Evolutionary conservation across 257 asterid species (phyloP).

Genomic region (Plantago major): DNA sequence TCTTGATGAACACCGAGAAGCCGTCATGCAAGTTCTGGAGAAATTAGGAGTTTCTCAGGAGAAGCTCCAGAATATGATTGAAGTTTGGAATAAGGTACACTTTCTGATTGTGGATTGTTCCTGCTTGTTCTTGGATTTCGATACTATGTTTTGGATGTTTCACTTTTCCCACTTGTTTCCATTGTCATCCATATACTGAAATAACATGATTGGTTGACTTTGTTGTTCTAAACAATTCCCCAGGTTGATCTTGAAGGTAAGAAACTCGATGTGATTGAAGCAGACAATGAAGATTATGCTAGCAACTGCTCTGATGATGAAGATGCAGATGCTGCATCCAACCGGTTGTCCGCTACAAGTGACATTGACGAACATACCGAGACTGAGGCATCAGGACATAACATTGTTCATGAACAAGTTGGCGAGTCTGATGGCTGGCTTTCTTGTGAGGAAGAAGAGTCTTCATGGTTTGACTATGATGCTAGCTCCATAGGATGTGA

Average conservation of each 20-base stretch:
- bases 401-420: slow-evolving; percentile 26
- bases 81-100: slow-evolving; percentile 91
- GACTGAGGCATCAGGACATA: slow-evolving; percentile 26
- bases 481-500: slow-evolving; percentile 38
- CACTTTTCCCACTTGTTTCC: too few species aligned
- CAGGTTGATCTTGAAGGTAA: slow-evolving; percentile 73
- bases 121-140: too few species aligned
- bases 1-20: slow-evolving; percentile 64
- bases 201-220: slow-evolving; percentile 8
- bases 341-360: slow-evolving; percentile 28
- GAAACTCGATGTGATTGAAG: slow-evolving; percentile 30
- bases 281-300: slow-evolving; percentile 32
- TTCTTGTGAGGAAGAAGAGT: slow-evolving; percentile 41
- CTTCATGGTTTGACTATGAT: slow-evolving; percentile 41
- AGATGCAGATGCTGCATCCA: slow-evolving; percentile 32
- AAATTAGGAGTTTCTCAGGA: slow-evolving; percentile 72
- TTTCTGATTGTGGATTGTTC: not conserved
- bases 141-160: too few species aligned
- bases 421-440: slow-evolving; percentile 47
- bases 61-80: slow-evolving; percentile 88
- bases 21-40: slow-evolving; percentile 80
- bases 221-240: slow-evolving; percentile 3
- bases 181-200: not conserved
- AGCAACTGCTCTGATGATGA: slow-evolving; percentile 37
- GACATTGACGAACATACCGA: slow-evolving; percentile 26